Percentiles rank a stretch among this genome's conserved stretches.
Evolutionary conservation across 1,284 basidiomycete genomes (phyloP).

Genomic region (Microbotryum silenes-acaulis): DNA sequence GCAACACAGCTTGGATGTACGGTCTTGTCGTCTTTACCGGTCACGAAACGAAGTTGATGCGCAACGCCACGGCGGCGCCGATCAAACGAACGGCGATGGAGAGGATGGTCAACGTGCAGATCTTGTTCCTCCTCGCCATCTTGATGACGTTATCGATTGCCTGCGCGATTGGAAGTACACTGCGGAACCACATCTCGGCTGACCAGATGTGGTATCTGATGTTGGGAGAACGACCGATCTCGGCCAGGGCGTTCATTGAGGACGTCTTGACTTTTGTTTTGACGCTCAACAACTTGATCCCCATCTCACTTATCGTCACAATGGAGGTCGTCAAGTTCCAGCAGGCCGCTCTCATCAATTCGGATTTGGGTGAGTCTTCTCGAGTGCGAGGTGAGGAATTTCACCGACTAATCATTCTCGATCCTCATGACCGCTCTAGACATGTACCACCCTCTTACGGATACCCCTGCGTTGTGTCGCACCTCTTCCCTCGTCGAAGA

Average conservation of each 20-base stretch:
- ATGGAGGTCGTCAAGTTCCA: conserved; percentile 99
- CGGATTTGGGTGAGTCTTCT: conserved; percentile 49
- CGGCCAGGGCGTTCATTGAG: conserved; percentile 56
- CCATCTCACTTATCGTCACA: conserved; percentile 97
- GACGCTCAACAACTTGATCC: conserved; percentile 97
- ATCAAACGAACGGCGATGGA: conserved; percentile 96
- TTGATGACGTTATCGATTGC: conserved; percentile 80
- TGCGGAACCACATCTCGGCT: conserved; percentile 50
- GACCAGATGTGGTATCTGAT: conserved; percentile 45
- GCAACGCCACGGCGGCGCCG: conserved; percentile 86
- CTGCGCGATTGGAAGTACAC: conserved; percentile 84
- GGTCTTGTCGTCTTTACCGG: conserved; percentile 92
- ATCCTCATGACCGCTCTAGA: conserved; percentile 25
- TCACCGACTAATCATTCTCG: background rate
- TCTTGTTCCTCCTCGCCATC: conserved; percentile 88
- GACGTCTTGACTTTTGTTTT: conserved; percentile 98
- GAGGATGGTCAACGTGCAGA: conserved; percentile 90
- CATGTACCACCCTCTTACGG: conserved; percentile 79
- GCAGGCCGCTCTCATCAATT: conserved; percentile 94
- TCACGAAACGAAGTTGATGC: conserved; percentile 97
- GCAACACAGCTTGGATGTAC: conserved; percentile 96
- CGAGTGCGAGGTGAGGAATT: too few relatives aligned
- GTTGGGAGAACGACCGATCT: conserved; percentile 28
- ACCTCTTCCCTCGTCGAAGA: conserved; percentile 97
- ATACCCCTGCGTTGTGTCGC: conserved; percentile 92